Base-by-base conservation (phyloP, 2,329 filamentous ascomycete species). In the Cordyceps farinosa region DNA sequence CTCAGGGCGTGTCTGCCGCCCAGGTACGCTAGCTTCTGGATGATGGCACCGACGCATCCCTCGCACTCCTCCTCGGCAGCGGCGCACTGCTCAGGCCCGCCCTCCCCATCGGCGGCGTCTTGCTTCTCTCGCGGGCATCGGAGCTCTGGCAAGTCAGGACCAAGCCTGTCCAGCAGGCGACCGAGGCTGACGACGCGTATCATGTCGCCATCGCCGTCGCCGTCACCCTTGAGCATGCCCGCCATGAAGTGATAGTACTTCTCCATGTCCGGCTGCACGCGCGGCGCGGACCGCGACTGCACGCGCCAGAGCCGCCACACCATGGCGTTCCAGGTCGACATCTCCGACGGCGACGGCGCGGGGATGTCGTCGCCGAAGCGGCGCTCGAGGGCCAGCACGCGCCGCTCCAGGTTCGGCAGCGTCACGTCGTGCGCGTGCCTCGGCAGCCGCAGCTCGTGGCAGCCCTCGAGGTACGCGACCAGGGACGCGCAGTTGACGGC, bases 21-120 rank as follows among this genome's bases (percentile, higher is more conserved):
- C 9, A 56, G 11, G 17, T 44, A 56, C 29, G 53, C 53, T 29
- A 56, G 53, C 38, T 56, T 56, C 53, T 56, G 53, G 5, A 56
- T 27, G 13, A 45, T 22, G 22, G 29, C 42, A 3, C 27, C 9
- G 27, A 32, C 17, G 29, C 53, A 54, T 3, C 3, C 52, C 22
- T 8, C 7, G 52, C 52, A 56, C n/a, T 34, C 42, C 5, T 30
- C 29, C 7, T 7, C 13, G 22, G 22, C 22, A 22, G 22, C 22
- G 22, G 22, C 36, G 36, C 36, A 8, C 36, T 15, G 11, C 38
- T 15, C 38, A 3, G 3, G 11, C 38, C 17, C 11, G 10, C 8
- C 10, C 11, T 51, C 48, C 8, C 9, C 10, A 1, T 3, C 47
- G 47, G 3, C 47, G 47, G 27, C 47, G 7, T 32, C 10, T 15